These are phyloP conservation scores for Vitis riparia DNA, from an alignment of 164 flowering plant species.

Conservation along the genomic window DNA sequence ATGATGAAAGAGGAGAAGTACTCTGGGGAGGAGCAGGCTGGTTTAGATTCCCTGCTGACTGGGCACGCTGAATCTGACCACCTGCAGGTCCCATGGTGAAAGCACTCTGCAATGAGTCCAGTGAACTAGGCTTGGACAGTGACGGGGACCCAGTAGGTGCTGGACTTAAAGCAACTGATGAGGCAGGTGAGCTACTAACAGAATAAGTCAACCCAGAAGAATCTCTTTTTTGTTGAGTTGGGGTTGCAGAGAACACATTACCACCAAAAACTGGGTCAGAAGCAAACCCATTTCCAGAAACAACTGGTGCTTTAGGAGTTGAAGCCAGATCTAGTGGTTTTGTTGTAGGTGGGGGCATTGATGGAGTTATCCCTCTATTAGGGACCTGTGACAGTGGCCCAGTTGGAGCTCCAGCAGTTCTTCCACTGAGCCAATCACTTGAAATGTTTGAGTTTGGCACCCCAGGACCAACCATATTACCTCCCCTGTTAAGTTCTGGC, in stretches of 20 bases:
- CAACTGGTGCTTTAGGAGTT: constrained; percentile 34
- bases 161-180: constrained; percentile 44
- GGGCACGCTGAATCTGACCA: constrained; percentile 43
- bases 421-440: constrained; percentile 55
- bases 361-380: constrained; percentile 36
- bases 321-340: constrained; percentile 33
- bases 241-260: constrained; percentile 61
- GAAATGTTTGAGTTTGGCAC: constrained; percentile 45
- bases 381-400: constrained; percentile 35
- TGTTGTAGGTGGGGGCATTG: constrained; percentile 35
- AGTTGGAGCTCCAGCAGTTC: constrained; percentile 28
- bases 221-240: constrained; percentile 43
- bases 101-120: constrained; percentile 60
- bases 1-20: constrained; percentile 29
- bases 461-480: constrained; percentile 20
- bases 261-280: constrained; percentile 60
- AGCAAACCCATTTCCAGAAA: constrained; percentile 71
- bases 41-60: constrained; percentile 32
- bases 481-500: constrained; percentile 42
- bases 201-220: constrained; percentile 32
- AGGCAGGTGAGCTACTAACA: constrained; percentile 31
- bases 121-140: constrained; percentile 44
- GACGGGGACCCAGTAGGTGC: constrained; percentile 48
- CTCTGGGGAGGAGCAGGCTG: constrained; percentile 44
- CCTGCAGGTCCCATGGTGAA: constrained; percentile 41